phyloP scores from a whole-genome alignment of 768 basidiomycete genomes.

The Cyclocybe aegerita region DNA sequence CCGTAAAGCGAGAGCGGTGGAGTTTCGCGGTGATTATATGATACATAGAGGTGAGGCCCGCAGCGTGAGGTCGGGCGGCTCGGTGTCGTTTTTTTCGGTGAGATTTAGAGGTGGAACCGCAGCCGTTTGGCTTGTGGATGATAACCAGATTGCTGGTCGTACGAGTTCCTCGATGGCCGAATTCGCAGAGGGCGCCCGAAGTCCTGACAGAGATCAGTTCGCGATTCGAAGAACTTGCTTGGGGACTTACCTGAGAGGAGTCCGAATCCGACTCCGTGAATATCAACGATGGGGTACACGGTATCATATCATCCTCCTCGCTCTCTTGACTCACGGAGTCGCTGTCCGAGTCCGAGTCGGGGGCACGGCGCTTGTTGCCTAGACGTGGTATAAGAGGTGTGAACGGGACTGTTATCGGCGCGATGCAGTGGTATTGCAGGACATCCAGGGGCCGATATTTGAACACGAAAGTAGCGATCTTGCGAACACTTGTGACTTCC shows the following conservation, averaged over 20 bases:
- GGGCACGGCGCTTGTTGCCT: slow-evolving; percentile 22
- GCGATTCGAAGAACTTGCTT: background rate
- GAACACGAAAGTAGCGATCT: slow-evolving; percentile 31
- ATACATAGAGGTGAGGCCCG: no score
- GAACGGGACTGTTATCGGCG: slow-evolving; percentile 10
- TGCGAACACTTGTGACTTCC: slow-evolving; percentile 28
- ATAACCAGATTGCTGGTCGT: background rate
- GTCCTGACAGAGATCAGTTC: slow-evolving; percentile 9
- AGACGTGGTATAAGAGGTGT: slow-evolving; percentile 9
- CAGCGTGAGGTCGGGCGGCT: background rate
- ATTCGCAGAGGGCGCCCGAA: slow-evolving; percentile 12
- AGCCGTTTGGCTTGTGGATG: background rate
- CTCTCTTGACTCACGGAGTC: slow-evolving; percentile 4
- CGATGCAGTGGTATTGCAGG: slow-evolving; percentile 21
- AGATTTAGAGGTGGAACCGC: no score
- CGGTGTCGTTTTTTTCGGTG: background rate
- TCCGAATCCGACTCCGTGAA: slow-evolving; percentile 21
- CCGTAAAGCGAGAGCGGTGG: background rate
- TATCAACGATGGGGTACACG: slow-evolving; percentile 13
- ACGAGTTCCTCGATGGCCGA: slow-evolving; percentile 13
- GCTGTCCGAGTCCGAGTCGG: slow-evolving; percentile 20
- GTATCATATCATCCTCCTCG: slow-evolving; percentile 13
- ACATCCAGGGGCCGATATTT: slow-evolving; percentile 28
- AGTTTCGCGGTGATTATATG: no score
- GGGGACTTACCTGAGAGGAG: slow-evolving; percentile 18